Evolutionary conservation across 177 flowering plant genomes (phyloP).

Genomic region (Vitis hybrid): DNA sequence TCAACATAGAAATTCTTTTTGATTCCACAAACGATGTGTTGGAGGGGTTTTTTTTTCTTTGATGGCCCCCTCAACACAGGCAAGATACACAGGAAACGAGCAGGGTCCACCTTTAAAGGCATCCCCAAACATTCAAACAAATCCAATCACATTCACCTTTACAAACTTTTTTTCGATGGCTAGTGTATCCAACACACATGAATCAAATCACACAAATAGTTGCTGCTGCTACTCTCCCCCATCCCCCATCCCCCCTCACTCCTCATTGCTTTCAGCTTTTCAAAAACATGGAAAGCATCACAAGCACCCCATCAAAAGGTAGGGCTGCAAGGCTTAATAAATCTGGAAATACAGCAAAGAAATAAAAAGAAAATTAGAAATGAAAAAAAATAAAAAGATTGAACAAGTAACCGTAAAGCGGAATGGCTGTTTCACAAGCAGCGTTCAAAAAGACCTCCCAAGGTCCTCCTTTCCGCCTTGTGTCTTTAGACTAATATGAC

Average conservation of each 20-base stretch:
- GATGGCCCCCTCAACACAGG: not conserved
- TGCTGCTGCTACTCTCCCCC: not conserved
- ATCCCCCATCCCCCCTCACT: not conserved
- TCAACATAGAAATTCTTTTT: conserved; percentile 7
- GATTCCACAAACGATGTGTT: conserved; percentile 12
- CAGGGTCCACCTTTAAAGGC: conserved; percentile 12
- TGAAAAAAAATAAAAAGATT: not conserved
- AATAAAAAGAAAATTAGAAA: not conserved
- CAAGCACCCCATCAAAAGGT: conserved; percentile 37
- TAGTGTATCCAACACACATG: conserved; percentile 27
- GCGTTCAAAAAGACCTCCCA: conserved; percentile 9
- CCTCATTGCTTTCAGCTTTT: conserved; percentile 14
- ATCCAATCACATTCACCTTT: conserved; percentile 35
- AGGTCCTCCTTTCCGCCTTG: conserved; percentile 5
- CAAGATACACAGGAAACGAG: not conserved
- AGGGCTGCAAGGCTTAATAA: conserved; percentile 15
- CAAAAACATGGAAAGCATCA: conserved; percentile 26
- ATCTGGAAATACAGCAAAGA: conserved; percentile 2
- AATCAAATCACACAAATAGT: conserved; percentile 31
- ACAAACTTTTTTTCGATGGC: conserved; percentile 26
- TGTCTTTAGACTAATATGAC: not conserved
- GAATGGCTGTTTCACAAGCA: not conserved
- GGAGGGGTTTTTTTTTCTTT: not conserved
- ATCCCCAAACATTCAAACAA: conserved; percentile 32
- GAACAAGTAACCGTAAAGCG: not conserved